Base-by-base conservation (phyloP, 371 early-diverging fungal genomes). In the Zancudomyces culisetae region DNA sequence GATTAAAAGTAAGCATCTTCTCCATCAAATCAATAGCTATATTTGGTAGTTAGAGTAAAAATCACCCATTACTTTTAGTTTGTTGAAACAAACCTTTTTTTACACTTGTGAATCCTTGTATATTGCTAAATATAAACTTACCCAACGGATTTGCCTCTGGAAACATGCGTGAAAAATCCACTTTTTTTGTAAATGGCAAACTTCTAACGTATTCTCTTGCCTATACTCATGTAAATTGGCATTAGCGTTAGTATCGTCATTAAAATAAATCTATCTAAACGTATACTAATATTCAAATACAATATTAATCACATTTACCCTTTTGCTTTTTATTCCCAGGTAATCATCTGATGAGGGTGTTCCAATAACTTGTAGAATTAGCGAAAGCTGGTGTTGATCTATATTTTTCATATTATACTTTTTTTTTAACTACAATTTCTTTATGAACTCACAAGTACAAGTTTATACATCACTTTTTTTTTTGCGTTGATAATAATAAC, bases 281-380 rank as follows among this genome's bases (percentile, higher is more conserved):
- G n/a, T n/a, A n/a, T n/a, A n/a, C n/a, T n/a, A n/a, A n/a, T n/a
- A n/a, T n/a, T n/a, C n/a, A n/a, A n/a, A n/a, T n/a, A n/a, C n/a
- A n/a, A n/a, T n/a, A n/a, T 35, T 6, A 35, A 35, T 35, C 35
- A 35, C 15, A 35, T 15, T 35, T 35, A 95, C 93, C 66, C 86
- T 71, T 53, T 76, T 69, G 62, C 79, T 79, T 57, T 79, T 83
- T 64, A 87, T 81, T 35, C 79, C 78, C 59, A 78, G 75, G 64
- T 84, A 86, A 53, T 82, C 85, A 52, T 89, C 87, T 73, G 83
- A 81, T 21, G 79, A 78, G 27, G 99, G 99, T 1, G 98, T 96
- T 35, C 99, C 99, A 24, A 97, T 70, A 30, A 92, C 85, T 53
- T 80, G 78, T 49, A 95, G 78, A 53, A 98, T 99, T 61, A 94